A percentile compares a stretch with the other conserved stretches of the same genome.
Evolutionary conservation across 192 early-diverging fungal genomes (phyloP).

Genomic region (Backusella sp.): DNA sequence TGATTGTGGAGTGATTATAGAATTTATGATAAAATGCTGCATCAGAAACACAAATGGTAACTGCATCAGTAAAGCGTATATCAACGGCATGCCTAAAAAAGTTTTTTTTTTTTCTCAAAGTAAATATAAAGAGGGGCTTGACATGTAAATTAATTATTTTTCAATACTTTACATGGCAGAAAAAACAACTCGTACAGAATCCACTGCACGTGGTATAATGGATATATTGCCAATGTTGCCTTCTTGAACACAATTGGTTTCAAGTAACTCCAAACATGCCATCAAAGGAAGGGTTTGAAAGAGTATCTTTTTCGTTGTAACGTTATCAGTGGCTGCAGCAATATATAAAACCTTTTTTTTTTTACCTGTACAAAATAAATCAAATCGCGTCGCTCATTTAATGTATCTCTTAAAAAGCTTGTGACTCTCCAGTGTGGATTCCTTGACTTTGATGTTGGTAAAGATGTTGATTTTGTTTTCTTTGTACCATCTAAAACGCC

Average conservation of each 20-base stretch:
- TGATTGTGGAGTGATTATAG: background rate
- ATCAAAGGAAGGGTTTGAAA: conserved; percentile 39
- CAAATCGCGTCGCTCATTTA: conserved; percentile 34
- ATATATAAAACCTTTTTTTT: background rate
- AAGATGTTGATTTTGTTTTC: conserved; percentile 1
- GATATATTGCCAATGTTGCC: conserved; percentile 27
- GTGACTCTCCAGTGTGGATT: conserved; percentile 36
- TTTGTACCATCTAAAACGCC: conserved; percentile 8
- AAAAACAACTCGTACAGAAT: conserved; percentile 34
- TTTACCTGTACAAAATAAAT: conserved; percentile 37
- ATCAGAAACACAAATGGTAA: conserved; percentile 31
- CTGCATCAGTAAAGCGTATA: conserved; percentile 28
- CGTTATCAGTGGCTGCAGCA: background rate
- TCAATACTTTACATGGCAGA: conserved; percentile 31
- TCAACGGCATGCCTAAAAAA: conserved; percentile 29
- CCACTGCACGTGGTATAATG: conserved; percentile 34
- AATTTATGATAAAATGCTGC: conserved; percentile 26
- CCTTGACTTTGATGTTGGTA: conserved; percentile 3
- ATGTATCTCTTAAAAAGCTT: conserved; percentile 24
- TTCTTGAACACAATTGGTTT: conserved; percentile 16
- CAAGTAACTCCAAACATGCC: conserved; percentile 32
- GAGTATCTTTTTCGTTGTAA: conserved; percentile 15
- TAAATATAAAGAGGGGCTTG: too few relatives aligned
- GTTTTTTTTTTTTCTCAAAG: background rate
- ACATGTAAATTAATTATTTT: background rate